Conservation (phyloP, 495 filamentous ascomycete species). For the Letharia lupina region DNA sequence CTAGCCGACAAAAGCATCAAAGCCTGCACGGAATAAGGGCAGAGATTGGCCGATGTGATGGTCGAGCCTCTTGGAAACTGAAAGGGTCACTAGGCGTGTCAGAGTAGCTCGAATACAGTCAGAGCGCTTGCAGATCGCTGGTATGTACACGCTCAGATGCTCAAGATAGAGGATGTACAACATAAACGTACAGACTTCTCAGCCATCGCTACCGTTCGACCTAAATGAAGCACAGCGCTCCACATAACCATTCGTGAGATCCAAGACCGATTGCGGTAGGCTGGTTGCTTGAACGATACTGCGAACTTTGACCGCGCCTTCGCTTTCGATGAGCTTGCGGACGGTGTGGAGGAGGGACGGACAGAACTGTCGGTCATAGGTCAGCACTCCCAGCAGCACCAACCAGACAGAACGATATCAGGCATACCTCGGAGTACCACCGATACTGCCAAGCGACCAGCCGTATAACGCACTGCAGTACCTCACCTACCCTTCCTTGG, state of each 20-base stretch:
- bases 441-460: conserved; percentile 96
- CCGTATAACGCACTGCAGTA: conserved; percentile 71
- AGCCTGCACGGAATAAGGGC: not conserved
- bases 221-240: conserved; percentile 88
- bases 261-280: conserved; percentile 82
- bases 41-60: not conserved
- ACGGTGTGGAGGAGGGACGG: conserved; percentile 78
- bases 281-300: conserved; percentile 95
- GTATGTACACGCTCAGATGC: not conserved
- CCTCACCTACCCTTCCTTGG: conserved; percentile 62
- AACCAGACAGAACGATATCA: not conserved
- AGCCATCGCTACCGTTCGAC: conserved; percentile 89
- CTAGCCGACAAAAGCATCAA: not conserved
- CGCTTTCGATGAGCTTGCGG: conserved; percentile 89
- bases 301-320: conserved; percentile 93
- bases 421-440: conserved; percentile 85
- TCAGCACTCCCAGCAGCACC: conserved; percentile 1
- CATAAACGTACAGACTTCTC: conserved; percentile 20
- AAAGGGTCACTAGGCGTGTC: not conserved
- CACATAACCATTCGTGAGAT: conserved; percentile 94
- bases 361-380: conserved; percentile 59
- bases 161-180: not conserved
- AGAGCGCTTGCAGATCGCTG: not conserved
- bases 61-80: not conserved
- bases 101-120: not conserved